Conservation (phyloP, 176 grass and related monocot genomes). For the Triticum dicoccoides region DNA sequence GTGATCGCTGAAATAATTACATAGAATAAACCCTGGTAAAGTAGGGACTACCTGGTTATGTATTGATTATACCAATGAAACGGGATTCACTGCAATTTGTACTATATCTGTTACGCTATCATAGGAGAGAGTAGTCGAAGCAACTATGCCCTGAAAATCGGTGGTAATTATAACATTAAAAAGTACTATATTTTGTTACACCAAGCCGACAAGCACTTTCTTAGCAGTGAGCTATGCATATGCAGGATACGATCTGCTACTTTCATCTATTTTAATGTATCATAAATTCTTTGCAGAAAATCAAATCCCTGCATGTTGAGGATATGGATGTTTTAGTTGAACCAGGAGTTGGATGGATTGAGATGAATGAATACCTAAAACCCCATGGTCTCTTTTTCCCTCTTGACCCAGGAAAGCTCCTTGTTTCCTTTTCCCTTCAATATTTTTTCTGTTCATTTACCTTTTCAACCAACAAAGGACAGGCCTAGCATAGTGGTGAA, state of each 20-base stretch:
- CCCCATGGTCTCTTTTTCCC: slow-evolving; percentile 93
- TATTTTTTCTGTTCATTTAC: neutral
- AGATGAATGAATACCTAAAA: slow-evolving; percentile 90
- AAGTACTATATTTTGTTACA: neutral
- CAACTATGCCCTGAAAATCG: too few relatives aligned
- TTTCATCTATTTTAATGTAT: neutral
- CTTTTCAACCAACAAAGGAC: neutral
- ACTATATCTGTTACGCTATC: too few relatives aligned
- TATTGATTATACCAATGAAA: too few relatives aligned
- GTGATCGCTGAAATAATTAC: too few relatives aligned
- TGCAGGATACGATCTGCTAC: neutral
- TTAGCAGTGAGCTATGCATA: neutral
- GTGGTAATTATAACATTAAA: too few relatives aligned
- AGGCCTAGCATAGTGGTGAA: too few relatives aligned
- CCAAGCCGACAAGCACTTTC: neutral
- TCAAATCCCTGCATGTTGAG: slow-evolving; percentile 81
- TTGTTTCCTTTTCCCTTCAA: slow-evolving; percentile 6
- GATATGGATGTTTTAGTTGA: slow-evolving; percentile 98
- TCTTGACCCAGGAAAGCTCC: slow-evolving; percentile 79
- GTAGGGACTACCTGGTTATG: too few relatives aligned
- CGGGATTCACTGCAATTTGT: too few relatives aligned
- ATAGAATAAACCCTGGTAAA: too few relatives aligned
- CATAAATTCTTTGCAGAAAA: slow-evolving; percentile 57
- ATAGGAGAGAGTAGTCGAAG: too few relatives aligned
- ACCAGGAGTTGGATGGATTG: slow-evolving; percentile 95